Base-by-base conservation (phyloP, 495 filamentous ascomycete species). In the Penicillium paradoxum region DNA sequence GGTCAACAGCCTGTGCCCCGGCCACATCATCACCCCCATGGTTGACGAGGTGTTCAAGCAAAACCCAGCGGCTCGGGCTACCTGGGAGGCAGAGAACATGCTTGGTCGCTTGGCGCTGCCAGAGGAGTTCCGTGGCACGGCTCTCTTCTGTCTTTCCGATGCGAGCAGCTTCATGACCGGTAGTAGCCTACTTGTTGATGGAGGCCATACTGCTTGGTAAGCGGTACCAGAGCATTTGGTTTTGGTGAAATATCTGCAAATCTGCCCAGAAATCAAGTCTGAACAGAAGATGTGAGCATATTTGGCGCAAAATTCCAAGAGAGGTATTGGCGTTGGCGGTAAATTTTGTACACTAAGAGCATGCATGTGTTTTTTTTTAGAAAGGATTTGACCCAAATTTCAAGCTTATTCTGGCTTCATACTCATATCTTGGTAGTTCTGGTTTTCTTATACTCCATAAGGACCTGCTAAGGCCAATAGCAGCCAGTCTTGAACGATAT, bases 101-200 rank as follows among this genome's bases (percentile, higher is more conserved):
- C 59, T 87, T 59, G 83, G 84, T 0, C 68, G 84, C 41, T 58
- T 88, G 45, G 83, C 81, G 25, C 65, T 62, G 50, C 81, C 83
- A 0, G 79, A 80, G 62, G 87, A 91, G 61, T 89, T 84, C 56
- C 75, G 84, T 27, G 82, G 84, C 2, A 79, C 81, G 0, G 85
- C 79, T 14, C 57, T 83, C 29, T 83, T 82, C 55, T 66, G 84
- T 56, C 65, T 87, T 15, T 84, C 82, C 54, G 77, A 82, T 63
- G 84, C 83, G 13, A 84, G 79, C 55, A 83, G 80, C 45, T 89
- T 86, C 59, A 89, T 89, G 85, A 87, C 84, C 0, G 84, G 84
- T 0, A 78, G 69, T 15, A 79, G 82, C 38, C 50, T 86, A 45
- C 59, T 83, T 9, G 79, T 85, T 49, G 83, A 85, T 56, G 83